phyloP scores from a whole-genome alignment of 495 filamentous ascomycete species.

The Bacidia rubella region DNA sequence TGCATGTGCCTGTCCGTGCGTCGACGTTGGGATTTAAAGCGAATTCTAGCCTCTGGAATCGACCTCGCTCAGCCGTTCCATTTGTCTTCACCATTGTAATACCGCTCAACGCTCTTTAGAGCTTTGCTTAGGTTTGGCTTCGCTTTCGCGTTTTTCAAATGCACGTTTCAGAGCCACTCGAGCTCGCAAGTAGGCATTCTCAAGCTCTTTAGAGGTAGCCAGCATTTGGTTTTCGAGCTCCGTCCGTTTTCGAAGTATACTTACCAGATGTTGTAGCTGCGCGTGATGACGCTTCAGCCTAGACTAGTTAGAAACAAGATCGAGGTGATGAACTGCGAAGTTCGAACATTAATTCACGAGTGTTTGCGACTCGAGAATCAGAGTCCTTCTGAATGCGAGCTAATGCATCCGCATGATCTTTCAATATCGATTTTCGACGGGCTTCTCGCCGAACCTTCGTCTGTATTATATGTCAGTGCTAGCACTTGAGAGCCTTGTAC shows the following conservation, averaged over 20 bases:
- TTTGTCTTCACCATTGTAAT: too few species aligned
- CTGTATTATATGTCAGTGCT: slow-evolving; percentile 10
- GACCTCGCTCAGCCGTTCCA: too few species aligned
- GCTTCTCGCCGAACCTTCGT: slow-evolving; percentile 17
- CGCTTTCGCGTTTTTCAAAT: not conserved
- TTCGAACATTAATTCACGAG: slow-evolving; percentile 1
- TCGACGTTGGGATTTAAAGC: too few species aligned
- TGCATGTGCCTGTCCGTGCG: too few species aligned
- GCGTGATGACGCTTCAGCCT: slow-evolving; percentile 5
- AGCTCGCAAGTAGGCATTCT: slow-evolving; percentile 9
- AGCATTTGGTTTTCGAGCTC: slow-evolving; percentile 13
- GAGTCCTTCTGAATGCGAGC: slow-evolving; percentile 11
- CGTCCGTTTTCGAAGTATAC: slow-evolving; percentile 4
- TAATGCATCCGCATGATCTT: slow-evolving; percentile 15
- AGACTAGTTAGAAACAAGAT: too few species aligned
- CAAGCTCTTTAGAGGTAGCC: slow-evolving; percentile 3
- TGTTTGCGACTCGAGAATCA: not conserved
- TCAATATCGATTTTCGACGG: slow-evolving; percentile 16
- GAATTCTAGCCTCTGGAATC: too few species aligned
- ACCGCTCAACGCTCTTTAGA: too few species aligned
- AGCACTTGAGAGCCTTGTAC: not conserved
- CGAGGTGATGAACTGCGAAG: too few species aligned
- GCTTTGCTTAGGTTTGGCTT: not conserved
- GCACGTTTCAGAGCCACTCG: slow-evolving; percentile 4
- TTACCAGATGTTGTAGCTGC: not conserved